Base-by-base conservation (phyloP, 225 moss, liverwort and hornwort species). In the Pseudisothecium myosuroides region DNA sequence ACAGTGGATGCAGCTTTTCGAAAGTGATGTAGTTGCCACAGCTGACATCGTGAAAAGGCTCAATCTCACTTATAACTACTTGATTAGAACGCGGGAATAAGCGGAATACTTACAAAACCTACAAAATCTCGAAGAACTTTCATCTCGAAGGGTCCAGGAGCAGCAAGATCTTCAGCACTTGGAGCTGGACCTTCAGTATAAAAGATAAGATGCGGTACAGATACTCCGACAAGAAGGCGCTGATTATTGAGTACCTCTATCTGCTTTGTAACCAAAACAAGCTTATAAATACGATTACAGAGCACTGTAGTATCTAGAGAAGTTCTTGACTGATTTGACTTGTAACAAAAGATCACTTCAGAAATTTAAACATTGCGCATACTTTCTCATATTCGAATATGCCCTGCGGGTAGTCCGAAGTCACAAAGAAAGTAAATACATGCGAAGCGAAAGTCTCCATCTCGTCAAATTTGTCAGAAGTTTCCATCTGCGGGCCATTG, bases 111-210 rank as follows among this genome's bases (percentile, higher is more conserved):
- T 95, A 98, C 98, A 93, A 98, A 89, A 60, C 96, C 97, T 83
- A 95, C 87, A 91, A 95, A 99, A 84, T 97, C 94, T 83, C 93
- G 93, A 89, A 99, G 91, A 43, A 95, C 92, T 93, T 79, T 93
- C 92, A 92, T 95, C 76, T 97, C 90, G 56, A 95, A 92, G 83
- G 86, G 72, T 59, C 91, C 92, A 83, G 91, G 86, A 86, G 87
- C 84, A 79, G 86, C 90, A 77, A 90, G 82, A 37, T 90, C 91
- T 86, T 92, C 89, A 91, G 81, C 84, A 80, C 62, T 84, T 89
- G 86, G 81, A 86, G 68, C 83, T 39, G 81, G 90, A 92, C 87
- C 82, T 88, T 91, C 88, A 13, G 83, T 76, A 39, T 96, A 93
- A 71, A 96, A 91, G 67, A 93, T 92, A 58, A 96, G 92, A 87